These are phyloP conservation scores for Trichosporon faecale DNA, from an alignment of 1,284 basidiomycete species.

Conservation along the genomic window DNA sequence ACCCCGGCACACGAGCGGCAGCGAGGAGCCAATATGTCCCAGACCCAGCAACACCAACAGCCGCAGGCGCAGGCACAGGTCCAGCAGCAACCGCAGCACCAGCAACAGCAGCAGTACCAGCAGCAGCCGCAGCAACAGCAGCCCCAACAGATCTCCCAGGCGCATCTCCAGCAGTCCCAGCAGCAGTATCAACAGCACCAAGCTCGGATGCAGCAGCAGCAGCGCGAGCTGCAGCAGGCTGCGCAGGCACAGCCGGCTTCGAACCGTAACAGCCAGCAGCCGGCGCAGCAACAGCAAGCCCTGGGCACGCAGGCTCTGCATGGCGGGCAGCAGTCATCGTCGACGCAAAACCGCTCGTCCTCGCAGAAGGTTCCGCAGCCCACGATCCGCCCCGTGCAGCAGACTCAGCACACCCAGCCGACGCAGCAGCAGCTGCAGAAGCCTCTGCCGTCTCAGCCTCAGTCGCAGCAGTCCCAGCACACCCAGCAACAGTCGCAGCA, in stretches of 20 bases:
- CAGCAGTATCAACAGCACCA: not conserved
- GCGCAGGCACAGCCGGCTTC: not conserved
- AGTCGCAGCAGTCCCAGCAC: not conserved
- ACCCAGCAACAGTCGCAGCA: not conserved
- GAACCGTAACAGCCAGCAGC: not conserved
- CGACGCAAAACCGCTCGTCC: not conserved
- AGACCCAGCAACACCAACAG: not conserved
- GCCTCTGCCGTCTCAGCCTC: not conserved
- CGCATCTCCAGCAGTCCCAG: not conserved
- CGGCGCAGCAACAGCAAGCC: not conserved
- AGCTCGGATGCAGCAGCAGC: not conserved
- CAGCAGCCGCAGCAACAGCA: not conserved
- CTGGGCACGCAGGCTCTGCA: not conserved
- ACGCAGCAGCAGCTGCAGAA: constrained; percentile 1
- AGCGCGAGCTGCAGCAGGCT: not conserved
- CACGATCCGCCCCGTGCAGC: not conserved
- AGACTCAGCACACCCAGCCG: not conserved
- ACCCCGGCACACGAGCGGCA: not conserved
- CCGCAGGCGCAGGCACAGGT: not conserved
- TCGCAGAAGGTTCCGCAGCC: not conserved
- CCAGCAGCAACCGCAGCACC: not conserved
- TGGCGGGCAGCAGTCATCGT: not conserved
- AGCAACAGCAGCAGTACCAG: not conserved
- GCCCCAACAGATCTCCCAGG: not conserved
- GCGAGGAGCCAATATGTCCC: not conserved